A percentile compares a stretch with the other conserved stretches of the same genome.
Evolutionary conservation across 2,329 filamentous ascomycete genomes (phyloP).

Genomic region (Claviceps paspali): DNA sequence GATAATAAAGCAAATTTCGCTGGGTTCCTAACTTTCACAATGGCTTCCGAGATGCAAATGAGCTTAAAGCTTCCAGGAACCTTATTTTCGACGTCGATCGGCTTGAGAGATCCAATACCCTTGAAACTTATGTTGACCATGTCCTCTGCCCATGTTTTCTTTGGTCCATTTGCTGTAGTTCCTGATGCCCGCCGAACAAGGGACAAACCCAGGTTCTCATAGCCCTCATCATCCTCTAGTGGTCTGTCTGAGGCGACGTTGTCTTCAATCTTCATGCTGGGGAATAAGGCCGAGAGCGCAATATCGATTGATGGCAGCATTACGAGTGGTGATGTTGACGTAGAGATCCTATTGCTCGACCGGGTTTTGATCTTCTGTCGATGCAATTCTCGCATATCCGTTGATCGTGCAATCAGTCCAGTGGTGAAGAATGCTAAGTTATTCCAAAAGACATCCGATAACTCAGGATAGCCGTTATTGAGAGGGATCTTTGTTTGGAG

Average conservation of each 20-base stretch:
- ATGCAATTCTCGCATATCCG: slow-evolving; percentile 33
- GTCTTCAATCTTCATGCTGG: slow-evolving; percentile 17
- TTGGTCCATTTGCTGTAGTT: slow-evolving; percentile 9
- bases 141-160: slow-evolving; percentile 41
- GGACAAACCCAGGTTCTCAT: slow-evolving; percentile 10
- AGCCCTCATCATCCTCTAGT: slow-evolving; percentile 2
- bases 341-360: slow-evolving; percentile 19
- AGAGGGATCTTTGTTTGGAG: slow-evolving; percentile 28
- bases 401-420: slow-evolving; percentile 34
- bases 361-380: slow-evolving; percentile 26
- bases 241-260: slow-evolving; percentile 7
- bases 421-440: slow-evolving; percentile 34
- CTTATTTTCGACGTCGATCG: slow-evolving; percentile 4
- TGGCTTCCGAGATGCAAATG: slow-evolving; percentile 33
- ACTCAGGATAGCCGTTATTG: slow-evolving; percentile 25
- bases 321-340: slow-evolving; percentile 26
- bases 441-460: slow-evolving; percentile 35
- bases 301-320: slow-evolving; percentile 33
- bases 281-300: slow-evolving; percentile 31
- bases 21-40: slow-evolving; percentile 38
- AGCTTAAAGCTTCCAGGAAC: slow-evolving; percentile 14
- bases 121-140: slow-evolving; percentile 43
- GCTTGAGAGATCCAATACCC: slow-evolving; percentile 21
- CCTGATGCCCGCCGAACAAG: slow-evolving; percentile 11
- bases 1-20: slow-evolving; percentile 39